Evolutionary conservation across 208 protist genomes (phyloP).

Genomic region (Acanthamoeba royreba): DNA sequence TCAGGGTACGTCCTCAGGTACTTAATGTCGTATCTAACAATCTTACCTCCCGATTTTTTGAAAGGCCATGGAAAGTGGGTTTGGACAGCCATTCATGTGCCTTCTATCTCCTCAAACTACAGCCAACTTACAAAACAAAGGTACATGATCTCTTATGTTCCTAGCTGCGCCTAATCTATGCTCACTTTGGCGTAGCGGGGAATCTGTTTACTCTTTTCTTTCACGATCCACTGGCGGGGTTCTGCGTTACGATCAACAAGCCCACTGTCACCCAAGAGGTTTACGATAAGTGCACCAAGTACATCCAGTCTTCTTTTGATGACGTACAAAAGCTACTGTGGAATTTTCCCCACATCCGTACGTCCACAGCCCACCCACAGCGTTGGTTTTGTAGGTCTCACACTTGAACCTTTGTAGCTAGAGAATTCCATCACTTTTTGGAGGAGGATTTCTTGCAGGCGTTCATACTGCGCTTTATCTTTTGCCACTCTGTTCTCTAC

Average conservation of each 20-base stretch:
- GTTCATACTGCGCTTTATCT: neutral
- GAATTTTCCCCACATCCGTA: neutral
- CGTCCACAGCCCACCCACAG: neutral
- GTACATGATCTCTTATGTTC: neutral
- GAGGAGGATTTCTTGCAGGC: neutral
- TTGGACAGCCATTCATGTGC: neutral
- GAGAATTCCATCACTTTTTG: neutral
- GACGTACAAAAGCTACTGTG: neutral
- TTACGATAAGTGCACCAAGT: neutral
- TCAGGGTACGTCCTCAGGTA: neutral
- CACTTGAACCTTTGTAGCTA: neutral
- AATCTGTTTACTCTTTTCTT: constrained; percentile 19
- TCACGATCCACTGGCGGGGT: neutral
- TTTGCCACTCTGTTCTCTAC: neutral
- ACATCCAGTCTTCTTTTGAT: neutral
- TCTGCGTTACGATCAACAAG: neutral
- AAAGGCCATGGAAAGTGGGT: neutral
- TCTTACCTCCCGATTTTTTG: neutral
- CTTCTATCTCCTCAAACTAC: neutral
- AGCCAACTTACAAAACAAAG: neutral
- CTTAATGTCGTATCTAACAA: neutral
- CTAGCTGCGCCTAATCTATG: no score
- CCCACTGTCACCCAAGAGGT: neutral
- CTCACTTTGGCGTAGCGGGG: neutral
- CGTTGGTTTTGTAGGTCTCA: neutral